Evolutionary conservation across 2,329 filamentous ascomycete genomes (phyloP).

Genomic region (Malbranchea zuffiana): DNA sequence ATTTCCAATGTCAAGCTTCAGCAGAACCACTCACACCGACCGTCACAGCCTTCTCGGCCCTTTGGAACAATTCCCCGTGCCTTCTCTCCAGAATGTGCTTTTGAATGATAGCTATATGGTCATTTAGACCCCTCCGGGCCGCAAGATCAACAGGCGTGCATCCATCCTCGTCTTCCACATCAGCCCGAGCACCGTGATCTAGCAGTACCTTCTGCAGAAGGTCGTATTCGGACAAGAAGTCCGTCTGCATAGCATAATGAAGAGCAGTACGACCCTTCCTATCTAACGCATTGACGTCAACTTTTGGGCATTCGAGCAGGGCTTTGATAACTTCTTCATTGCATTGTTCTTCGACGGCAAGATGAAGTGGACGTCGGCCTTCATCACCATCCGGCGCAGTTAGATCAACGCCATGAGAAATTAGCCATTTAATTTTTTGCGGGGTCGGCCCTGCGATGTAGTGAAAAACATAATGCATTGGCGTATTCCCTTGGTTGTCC

Average conservation of each 20-base stretch:
- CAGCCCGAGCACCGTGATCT: conserved; percentile 6
- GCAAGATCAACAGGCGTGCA: conserved; percentile 7
- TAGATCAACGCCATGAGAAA: conserved; percentile 1
- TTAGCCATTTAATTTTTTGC: not conserved
- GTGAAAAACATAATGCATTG: conserved; percentile 5
- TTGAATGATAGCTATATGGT: not conserved
- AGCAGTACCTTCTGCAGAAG: conserved; percentile 1
- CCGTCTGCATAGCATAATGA: not conserved
- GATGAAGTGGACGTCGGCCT: conserved; percentile 17
- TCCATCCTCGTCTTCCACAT: not conserved
- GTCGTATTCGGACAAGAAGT: not conserved
- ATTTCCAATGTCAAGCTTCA: too few species aligned
- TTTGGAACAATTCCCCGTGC: too few species aligned
- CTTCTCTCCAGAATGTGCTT: too few species aligned
- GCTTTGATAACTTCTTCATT: not conserved
- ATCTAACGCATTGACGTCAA: not conserved
- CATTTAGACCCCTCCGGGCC: not conserved
- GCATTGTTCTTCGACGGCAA: conserved; percentile 8
- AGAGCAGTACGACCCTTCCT: not conserved
- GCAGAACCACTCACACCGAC: too few species aligned
- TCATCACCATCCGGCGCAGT: conserved; percentile 8
- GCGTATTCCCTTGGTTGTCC: not conserved
- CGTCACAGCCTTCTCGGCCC: too few species aligned
- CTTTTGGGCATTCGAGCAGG: not conserved
- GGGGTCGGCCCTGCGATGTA: not conserved